These are phyloP conservation scores for Trapa incisa DNA, from an alignment of 345 rosid species.

Conservation along the genomic window DNA sequence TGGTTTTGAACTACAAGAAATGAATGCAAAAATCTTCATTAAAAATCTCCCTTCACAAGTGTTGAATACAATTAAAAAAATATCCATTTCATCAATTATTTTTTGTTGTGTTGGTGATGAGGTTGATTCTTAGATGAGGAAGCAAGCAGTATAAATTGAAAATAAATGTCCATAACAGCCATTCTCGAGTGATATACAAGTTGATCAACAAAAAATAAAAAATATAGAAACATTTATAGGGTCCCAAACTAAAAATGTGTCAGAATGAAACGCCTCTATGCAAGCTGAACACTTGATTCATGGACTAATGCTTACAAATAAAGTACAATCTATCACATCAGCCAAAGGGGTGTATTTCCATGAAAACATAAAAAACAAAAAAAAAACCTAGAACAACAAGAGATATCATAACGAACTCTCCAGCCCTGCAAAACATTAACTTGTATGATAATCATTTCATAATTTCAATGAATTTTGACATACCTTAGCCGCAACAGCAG, in stretches of 20 bases:
- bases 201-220: not conserved
- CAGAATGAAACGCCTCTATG: conserved; percentile 1
- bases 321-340: not conserved
- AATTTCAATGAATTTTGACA: not conserved
- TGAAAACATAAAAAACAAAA: not conserved
- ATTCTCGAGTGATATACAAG: not conserved
- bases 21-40: not conserved
- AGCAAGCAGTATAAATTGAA: not conserved
- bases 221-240: not conserved
- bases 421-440: not conserved
- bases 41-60: not conserved
- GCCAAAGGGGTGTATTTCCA: not conserved
- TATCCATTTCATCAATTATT: not conserved
- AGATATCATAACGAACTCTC: not conserved
- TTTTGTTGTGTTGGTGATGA: not conserved
- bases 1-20: conserved; percentile 69
- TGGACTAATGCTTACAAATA: not conserved
- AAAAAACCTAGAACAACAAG: not conserved
- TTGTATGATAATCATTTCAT: not conserved
- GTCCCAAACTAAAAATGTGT: not conserved
- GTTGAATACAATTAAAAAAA: not conserved
- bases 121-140: not conserved
- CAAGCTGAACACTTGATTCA: not conserved
- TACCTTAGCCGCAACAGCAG: conserved; percentile 94
- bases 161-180: not conserved